Evolutionary conservation across 1,139 yeast genomes (phyloP), one percentile per base, ranked within the genome.

Genomic region (Saccharomyces hybrid): DNA sequence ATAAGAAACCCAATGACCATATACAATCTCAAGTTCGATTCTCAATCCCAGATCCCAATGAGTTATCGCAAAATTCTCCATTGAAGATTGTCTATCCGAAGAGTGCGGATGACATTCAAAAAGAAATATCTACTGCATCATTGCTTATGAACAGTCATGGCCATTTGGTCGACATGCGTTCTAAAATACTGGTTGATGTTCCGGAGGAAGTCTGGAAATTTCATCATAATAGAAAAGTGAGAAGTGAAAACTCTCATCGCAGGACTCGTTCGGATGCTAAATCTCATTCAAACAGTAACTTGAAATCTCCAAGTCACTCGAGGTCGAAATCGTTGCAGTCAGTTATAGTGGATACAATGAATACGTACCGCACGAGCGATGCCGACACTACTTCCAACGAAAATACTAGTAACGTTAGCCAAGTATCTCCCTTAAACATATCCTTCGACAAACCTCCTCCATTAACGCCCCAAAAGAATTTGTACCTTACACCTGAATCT

Each of bases 401-500:
- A 8, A 47, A 52, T 12, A 21, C 16, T 8, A 50, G 52, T 21
- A 52, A 46, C 34, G 32, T 42, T 3, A 53, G 58, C 26, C 55
- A 52, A 16, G 52, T 54, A n/a, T 51, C 60, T 12, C 62, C 60
- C 3, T 44, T 56, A 19, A 54, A 55, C 6, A 49, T 60, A 24
- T 21, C 47, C 49, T 11, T 21, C 27, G 46, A 9, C 42, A 24
- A 21, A 26, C 21, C 3, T 31, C 29, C 42, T 46, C 27, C 44
- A 8, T 21, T 49, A 11, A 24, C 44, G 14, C 31, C 48, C 2
- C 48, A 59, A 38, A 48, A 63, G 14, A 31, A 29, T 31, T 59
- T 73, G 7, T 72, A 68, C 52, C 54, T 73, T 14, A 62, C 71
- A 8, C 66, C 74, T 2, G 67, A 69, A 47, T 69, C 75, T 0